Base-by-base conservation (phyloP, 352 stramenopile species). In the Achlya hypogyna region DNA sequence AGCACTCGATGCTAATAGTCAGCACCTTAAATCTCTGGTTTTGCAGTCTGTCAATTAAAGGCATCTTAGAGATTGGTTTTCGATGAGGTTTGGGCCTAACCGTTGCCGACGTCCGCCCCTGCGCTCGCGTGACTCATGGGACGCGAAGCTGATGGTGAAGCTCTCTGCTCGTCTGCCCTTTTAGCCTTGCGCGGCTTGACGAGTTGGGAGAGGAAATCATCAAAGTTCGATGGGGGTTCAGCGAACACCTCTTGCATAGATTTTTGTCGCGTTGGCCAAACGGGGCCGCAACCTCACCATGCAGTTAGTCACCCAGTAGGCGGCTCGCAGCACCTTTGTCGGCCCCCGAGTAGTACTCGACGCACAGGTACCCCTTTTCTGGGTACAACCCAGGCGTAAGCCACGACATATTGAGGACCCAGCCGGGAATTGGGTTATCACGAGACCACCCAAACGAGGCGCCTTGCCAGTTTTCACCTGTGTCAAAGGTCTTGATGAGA, bases 321-420 rank as follows among this genome's bases (percentile, higher is more conserved):
- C 34, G 14, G 14, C 4, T 3, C 38, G 38, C 25, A 10, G 49
- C 20, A 56, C 49, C 83, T 34, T 87, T 85, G 64, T 91, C 83
- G 0, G 78, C 79, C 0, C 83, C 83, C 5, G 83, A 91, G 67
- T 89, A 91, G 42, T 91, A 91, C 64, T 88, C 81, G 45, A 91
- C 73, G 35, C 72, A 82, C 27, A 91, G 63, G 62, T 78, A 87
- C 9, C 84, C 83, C 75, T 89, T 90, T 43, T 90, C 78, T 5
- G 81, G 80, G 62, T 89, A 89, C 1, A 79, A 78, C 12, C 84
- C 81, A 53, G 89, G 81, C 64, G 88, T 89, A 45, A 89, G 75
- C 84, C 84, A 92, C 59, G 80, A 88, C 56, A 86, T 72, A 45
- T 90, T 90, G 62, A 92, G 81, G 58, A 89, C 81, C 84, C 84